Evolutionary conservation across 805 yeast genomes (phyloP).

Genomic region (Candida verbasci): DNA sequence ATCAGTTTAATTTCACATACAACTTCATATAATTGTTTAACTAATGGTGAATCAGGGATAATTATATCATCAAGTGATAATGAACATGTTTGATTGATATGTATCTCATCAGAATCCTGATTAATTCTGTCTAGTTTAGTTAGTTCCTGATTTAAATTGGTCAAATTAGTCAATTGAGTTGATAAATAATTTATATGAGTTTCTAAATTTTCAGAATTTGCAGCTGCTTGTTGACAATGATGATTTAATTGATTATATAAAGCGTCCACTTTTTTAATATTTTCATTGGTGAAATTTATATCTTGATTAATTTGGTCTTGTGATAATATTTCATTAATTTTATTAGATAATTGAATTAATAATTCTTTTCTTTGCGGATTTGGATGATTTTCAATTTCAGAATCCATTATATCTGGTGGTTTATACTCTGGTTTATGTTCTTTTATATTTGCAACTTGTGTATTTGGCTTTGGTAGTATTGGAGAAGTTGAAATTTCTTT

Average conservation of each 20-base stretch:
- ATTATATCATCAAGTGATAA: slow-evolving; percentile 31
- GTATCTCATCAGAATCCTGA: slow-evolving; percentile 15
- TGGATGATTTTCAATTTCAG: slow-evolving; percentile 8
- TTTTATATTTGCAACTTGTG: background rate
- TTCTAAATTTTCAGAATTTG: slow-evolving; percentile 28
- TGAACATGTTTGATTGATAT: slow-evolving; percentile 9
- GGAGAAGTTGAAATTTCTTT: slow-evolving; percentile 1
- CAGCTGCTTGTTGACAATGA: slow-evolving; percentile 33
- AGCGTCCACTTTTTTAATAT: slow-evolving; percentile 20
- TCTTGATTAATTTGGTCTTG: slow-evolving; percentile 11
- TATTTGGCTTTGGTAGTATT: background rate
- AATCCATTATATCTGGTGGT: slow-evolving; percentile 16
- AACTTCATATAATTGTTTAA: slow-evolving; percentile 59
- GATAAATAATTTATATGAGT: slow-evolving; percentile 25
- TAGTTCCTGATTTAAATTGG: slow-evolving; percentile 22
- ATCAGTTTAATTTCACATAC: slow-evolving; percentile 66
- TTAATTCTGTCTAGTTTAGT: slow-evolving; percentile 21
- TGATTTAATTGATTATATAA: slow-evolving; percentile 29
- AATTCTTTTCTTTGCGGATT: slow-evolving; percentile 6
- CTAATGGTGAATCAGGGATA: slow-evolving; percentile 36
- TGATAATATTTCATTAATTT: slow-evolving; percentile 14
- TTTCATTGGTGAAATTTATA: slow-evolving; percentile 12
- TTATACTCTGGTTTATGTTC: slow-evolving; percentile 2
- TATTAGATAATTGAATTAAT: slow-evolving; percentile 13
- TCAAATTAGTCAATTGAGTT: slow-evolving; percentile 19